Evolutionary conservation across 768 basidiomycete genomes (phyloP).

Genomic region (Kwoniella sp.): DNA sequence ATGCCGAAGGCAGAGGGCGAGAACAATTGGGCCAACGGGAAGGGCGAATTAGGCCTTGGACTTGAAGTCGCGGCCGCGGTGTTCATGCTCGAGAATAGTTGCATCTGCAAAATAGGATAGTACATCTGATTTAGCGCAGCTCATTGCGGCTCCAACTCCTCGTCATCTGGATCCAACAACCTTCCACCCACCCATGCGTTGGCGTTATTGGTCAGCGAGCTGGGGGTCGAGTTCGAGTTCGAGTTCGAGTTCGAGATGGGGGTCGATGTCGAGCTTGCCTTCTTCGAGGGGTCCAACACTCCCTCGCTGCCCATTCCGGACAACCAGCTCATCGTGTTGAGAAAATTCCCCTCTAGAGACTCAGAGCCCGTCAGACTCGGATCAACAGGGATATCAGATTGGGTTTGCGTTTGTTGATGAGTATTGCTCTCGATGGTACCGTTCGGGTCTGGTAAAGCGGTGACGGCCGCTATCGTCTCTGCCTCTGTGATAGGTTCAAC

Average conservation of each 20-base stretch:
- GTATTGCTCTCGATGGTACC: not conserved
- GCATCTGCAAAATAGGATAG: slow-evolving; percentile 5
- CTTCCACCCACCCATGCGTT: slow-evolving; percentile 6
- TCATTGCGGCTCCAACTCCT: no score
- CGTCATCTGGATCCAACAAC: no score
- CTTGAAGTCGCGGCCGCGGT: slow-evolving; percentile 7
- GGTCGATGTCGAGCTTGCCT: slow-evolving; percentile 12
- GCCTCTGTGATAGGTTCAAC: not conserved
- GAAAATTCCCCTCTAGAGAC: slow-evolving; percentile 39
- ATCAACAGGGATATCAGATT: slow-evolving; percentile 14
- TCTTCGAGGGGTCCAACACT: slow-evolving; percentile 22
- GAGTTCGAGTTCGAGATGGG: slow-evolving; percentile 16
- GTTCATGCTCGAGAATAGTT: slow-evolving; percentile 15
- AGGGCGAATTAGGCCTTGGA: slow-evolving; percentile 36
- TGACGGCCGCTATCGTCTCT: not conserved
- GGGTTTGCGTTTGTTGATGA: not conserved
- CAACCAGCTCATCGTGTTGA: slow-evolving; percentile 46
- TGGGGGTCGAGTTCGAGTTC: not conserved
- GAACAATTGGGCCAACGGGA: slow-evolving; percentile 37
- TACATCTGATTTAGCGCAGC: not conserved
- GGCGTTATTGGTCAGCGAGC: slow-evolving; percentile 1
- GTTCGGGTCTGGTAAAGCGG: not conserved
- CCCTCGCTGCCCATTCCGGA: slow-evolving; percentile 28
- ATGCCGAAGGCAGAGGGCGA: slow-evolving; percentile 39
- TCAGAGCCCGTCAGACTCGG: slow-evolving; percentile 11